A percentile compares a stretch with the other conserved stretches of the same genome.
These are phyloP conservation scores for Neurospora sp. DNA, from an alignment of 495 filamentous ascomycete genomes.

Conservation along the genomic window DNA sequence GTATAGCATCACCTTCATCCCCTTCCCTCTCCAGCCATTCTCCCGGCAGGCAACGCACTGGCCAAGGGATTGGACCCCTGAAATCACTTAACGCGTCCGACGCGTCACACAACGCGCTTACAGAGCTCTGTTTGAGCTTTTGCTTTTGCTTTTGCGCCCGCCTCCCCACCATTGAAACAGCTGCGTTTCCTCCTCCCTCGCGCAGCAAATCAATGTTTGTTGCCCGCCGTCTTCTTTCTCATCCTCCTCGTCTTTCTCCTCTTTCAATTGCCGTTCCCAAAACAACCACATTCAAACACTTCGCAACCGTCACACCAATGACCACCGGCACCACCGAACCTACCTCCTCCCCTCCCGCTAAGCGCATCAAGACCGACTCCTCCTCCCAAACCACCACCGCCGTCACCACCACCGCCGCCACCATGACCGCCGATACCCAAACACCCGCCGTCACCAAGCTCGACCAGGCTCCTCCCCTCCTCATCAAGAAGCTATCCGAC, in stretches of 20 bases:
- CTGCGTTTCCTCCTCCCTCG: background rate
- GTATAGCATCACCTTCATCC: background rate
- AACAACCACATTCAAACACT: background rate
- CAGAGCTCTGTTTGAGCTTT: background rate
- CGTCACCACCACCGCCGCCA: slow-evolving; percentile 6
- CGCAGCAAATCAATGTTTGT: background rate
- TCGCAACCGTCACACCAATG: slow-evolving; percentile 26
- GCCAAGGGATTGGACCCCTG: background rate
- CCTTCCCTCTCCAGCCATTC: background rate
- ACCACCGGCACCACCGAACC: slow-evolving; percentile 40
- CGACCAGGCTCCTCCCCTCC: slow-evolving; percentile 45
- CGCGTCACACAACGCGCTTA: background rate
- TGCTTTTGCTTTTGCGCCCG: background rate
- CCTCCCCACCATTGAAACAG: background rate
- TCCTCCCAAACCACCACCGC: slow-evolving; percentile 5
- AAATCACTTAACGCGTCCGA: background rate
- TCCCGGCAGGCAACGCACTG: background rate
- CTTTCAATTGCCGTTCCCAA: background rate
- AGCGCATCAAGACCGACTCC: slow-evolving; percentile 33
- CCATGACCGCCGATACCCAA: slow-evolving; percentile 15
- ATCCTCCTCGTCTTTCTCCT: background rate
- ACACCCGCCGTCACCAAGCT: slow-evolving; percentile 25
- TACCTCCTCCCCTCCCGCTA: slow-evolving; percentile 37
- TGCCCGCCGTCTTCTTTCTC: background rate
- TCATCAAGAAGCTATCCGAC: slow-evolving; percentile 75